A percentile compares a stretch with the other conserved stretches of the same genome.
These are phyloP conservation scores for Calonectria ilicicola DNA, from an alignment of 2,329 filamentous ascomycete species.

Conservation along the genomic window DNA sequence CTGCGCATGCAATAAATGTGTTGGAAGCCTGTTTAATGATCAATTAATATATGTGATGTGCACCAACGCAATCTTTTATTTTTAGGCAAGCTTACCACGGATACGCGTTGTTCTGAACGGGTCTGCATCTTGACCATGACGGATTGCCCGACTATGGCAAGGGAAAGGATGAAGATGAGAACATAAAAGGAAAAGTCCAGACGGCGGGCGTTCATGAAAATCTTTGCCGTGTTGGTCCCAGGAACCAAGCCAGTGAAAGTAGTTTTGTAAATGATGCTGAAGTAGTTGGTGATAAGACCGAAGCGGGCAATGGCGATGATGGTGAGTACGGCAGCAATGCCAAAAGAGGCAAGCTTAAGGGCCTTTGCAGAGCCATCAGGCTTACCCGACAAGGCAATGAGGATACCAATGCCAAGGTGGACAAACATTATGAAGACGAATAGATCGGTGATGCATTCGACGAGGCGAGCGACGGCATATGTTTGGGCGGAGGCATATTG, in stretches of 20 bases:
- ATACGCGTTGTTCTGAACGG: slow-evolving; percentile 23
- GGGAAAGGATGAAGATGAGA: slow-evolving; percentile 30
- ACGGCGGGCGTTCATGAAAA: slow-evolving; percentile 4
- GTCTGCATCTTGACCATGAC: slow-evolving; percentile 36
- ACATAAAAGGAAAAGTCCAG: slow-evolving; percentile 27
- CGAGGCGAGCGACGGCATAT: not conserved
- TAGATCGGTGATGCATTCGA: slow-evolving; percentile 29
- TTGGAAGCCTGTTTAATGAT: slow-evolving; percentile 29
- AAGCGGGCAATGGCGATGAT: slow-evolving; percentile 31
- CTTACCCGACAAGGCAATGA: slow-evolving; percentile 26
- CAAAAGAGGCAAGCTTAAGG: slow-evolving; percentile 28
- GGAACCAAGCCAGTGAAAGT: fast-evolving
- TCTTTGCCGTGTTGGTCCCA: not conserved
- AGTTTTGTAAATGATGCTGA: not conserved
- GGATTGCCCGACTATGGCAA: slow-evolving; percentile 26
- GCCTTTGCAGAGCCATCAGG: slow-evolving; percentile 22
- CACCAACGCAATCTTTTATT: not conserved
- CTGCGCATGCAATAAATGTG: slow-evolving; percentile 37
- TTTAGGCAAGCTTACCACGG: slow-evolving; percentile 25
- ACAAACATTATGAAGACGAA: slow-evolving; percentile 41
- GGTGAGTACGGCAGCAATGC: slow-evolving; percentile 24
- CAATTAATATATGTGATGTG: slow-evolving; percentile 5
- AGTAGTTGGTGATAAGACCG: slow-evolving; percentile 31
- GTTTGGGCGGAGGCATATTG: slow-evolving; percentile 18
- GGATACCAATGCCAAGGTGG: slow-evolving; percentile 35